Evolutionary conservation across 257 asterid genomes (phyloP).

Genomic region (Buddleja alternifolia): DNA sequence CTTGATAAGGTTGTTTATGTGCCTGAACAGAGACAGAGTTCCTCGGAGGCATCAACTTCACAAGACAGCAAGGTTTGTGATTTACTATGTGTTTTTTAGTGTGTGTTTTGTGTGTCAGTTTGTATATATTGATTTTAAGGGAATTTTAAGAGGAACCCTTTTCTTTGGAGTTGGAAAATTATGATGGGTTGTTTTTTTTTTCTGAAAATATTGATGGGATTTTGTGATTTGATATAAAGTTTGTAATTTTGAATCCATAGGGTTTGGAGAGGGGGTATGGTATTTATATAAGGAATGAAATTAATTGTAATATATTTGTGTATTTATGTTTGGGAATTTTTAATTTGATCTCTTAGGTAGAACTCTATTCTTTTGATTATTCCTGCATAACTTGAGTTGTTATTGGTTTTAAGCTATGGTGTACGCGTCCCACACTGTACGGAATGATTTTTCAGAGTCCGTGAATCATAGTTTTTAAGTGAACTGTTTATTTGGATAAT

Average conservation of each 20-base stretch:
- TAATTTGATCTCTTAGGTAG: too few relatives aligned
- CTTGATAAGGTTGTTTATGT: conserved; percentile 32
- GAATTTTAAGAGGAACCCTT: conserved; percentile 28
- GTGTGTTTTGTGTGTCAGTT: neutral
- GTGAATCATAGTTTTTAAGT: too few relatives aligned
- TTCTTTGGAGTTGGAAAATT: conserved; percentile 11
- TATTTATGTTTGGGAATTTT: too few relatives aligned
- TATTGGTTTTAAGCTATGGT: neutral
- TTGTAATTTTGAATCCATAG: neutral
- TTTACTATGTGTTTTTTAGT: neutral
- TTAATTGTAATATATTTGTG: neutral
- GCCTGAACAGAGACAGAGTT: conserved; percentile 32
- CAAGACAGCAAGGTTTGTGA: conserved; percentile 53
- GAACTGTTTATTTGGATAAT: neutral
- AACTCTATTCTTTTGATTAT: neutral
- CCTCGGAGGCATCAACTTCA: conserved; percentile 47
- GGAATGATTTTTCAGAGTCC: too few relatives aligned
- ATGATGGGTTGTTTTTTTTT: conserved; percentile 32
- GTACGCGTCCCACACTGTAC: too few relatives aligned
- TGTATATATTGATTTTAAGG: conserved; percentile 17
- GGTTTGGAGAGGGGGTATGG: conserved; percentile 18
- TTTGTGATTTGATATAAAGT: neutral
- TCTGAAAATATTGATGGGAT: neutral
- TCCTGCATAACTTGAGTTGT: neutral
- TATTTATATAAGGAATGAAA: conserved; percentile 14